Evolutionary conservation across 305 asterid genomes (phyloP), one percentile per base, ranked within the genome.

Genomic region (Solanum hybrid): DNA sequence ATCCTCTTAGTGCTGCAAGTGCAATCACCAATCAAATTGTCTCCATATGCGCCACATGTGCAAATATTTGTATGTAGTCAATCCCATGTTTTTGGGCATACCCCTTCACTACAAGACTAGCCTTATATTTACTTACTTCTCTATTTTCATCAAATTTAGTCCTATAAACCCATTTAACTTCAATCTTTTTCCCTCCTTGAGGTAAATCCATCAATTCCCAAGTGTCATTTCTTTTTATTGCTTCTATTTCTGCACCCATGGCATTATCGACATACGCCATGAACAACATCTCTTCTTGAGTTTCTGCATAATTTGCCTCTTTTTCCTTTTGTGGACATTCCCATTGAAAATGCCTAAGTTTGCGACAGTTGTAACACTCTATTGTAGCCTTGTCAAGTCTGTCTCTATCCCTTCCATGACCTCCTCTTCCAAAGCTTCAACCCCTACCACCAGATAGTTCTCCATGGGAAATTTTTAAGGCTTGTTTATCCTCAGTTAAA

Each of bases 331-430:
- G 29, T 3, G 86, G 84, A 61, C 87, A 87, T 28, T 87, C 86
- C 39, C 28, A 89, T 57, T 89, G 71, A 57, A 86, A 90, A 37
- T 90, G 89, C 8, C 89, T 74, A 8, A 90, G 81, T 31, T 90
- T 86, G 34, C 79, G 83, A 57, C 46, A 89, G 5, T 89, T 89
- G 37, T 85, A 51, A 77, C 51, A 76, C 28, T 89, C 80, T 22
- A 89, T 4, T 31, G 26, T 37, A 7, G 28, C 39, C 42, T 83
- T 83, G 76, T 89, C 24, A 46, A 51, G 74, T n/a, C 18, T 8
- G 71, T 8, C 24, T 29, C 29, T 10, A 26, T 85, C 77, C 46
- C 84, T 69, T 12, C 85, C 86, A 4, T 13, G 12, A 0, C 90
- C 89, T 90, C 90, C 79, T 29, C 11, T 73, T n/a, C 16, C 20